phyloP scores from a whole-genome alignment of 2,329 filamentous ascomycete genomes.

The Xylariaceae sp. region DNA sequence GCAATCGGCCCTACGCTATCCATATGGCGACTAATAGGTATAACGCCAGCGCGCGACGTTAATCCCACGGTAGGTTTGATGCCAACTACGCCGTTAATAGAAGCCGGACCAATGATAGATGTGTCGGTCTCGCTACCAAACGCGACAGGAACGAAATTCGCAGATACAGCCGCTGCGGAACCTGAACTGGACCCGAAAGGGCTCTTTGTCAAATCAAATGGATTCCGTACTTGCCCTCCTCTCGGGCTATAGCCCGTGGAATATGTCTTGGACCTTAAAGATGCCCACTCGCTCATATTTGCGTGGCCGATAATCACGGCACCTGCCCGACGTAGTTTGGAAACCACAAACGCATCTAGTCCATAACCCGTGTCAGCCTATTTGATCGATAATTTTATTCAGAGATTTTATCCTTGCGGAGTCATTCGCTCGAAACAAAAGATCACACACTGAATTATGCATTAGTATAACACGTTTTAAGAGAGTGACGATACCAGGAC shows the following conservation, averaged over 20 bases:
- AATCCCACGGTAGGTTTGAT: conserved; percentile 7
- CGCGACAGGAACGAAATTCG: conserved; percentile 2
- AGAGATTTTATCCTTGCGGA: no score
- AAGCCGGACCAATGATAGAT: conserved; percentile 4
- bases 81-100: conserved; percentile 2
- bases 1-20: conserved; percentile 6
- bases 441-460: no score
- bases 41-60: conserved; percentile 1
- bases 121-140: conserved; percentile 7
- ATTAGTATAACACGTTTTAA: no score
- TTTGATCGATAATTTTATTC: no score
- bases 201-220: conserved; percentile 61
- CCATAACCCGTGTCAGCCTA: no score
- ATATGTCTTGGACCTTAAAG: conserved; percentile 65
- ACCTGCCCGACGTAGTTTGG: conserved; percentile 50
- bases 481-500: no score
- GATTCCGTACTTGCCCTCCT: conserved; percentile 61
- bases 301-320: conserved; percentile 68
- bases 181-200: conserved; percentile 4
- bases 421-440: no score
- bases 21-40: conserved; percentile 1
- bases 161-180: conserved; percentile 2
- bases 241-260: conserved; percentile 65
- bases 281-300: conserved; percentile 70
- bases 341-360: conserved; percentile 63